Conservation (phyloP, 257 asterid genomes). For the Ilex asprella region DNA sequence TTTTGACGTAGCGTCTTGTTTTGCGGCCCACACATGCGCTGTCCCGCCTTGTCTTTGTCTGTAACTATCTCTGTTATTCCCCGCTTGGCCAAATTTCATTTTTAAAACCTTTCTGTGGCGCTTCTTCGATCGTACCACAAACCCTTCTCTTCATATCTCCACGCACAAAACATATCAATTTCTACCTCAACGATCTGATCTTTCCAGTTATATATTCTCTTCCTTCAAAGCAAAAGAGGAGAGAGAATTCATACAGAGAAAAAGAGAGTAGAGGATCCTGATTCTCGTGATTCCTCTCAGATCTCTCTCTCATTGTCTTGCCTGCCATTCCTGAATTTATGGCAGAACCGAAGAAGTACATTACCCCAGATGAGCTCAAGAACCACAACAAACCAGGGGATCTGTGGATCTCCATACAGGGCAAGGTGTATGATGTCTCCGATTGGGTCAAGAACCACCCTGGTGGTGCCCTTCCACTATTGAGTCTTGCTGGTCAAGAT, state of each 20-base stretch:
- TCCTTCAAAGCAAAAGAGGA: background rate
- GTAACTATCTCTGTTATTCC: background rate
- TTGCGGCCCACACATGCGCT: background rate
- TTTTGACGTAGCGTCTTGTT: background rate
- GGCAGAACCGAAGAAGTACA: slow-evolving; percentile 48
- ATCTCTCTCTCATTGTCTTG: slow-evolving; percentile 5
- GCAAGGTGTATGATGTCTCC: slow-evolving; percentile 76
- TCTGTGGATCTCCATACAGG: slow-evolving; percentile 92
- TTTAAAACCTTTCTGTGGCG: slow-evolving; percentile 10
- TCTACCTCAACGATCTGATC: slow-evolving; percentile 6
- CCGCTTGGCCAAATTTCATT: no score
- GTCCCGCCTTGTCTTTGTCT: background rate
- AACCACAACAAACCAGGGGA: slow-evolving; percentile 69
- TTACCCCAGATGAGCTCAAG: slow-evolving; percentile 62
- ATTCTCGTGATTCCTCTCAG: slow-evolving; percentile 5
- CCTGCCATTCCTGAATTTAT: slow-evolving; percentile 9
- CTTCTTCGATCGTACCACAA: slow-evolving; percentile 10
- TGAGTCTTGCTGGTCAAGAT: slow-evolving; percentile 76
- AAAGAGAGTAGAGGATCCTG: no score
- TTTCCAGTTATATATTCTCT: background rate
- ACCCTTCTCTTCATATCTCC: background rate
- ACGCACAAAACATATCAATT: slow-evolving; percentile 11
- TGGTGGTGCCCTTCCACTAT: slow-evolving; percentile 74
- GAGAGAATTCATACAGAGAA: background rate
- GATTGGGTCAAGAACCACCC: slow-evolving; percentile 75